phyloP scores from a whole-genome alignment of 2,329 filamentous ascomycete genomes.

The Aspergillus pseudotamarii region DNA sequence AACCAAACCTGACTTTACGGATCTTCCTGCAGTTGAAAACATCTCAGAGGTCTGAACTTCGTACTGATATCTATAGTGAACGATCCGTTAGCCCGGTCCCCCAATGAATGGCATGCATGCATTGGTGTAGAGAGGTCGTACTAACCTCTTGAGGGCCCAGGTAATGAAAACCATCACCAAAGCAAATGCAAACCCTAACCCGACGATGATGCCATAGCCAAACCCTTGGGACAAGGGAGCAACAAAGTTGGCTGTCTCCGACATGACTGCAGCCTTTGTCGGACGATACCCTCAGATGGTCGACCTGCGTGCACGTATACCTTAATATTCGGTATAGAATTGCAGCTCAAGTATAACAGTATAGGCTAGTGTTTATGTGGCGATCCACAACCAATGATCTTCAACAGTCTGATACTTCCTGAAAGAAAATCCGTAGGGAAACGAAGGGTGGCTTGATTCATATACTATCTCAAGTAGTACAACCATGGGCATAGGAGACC shows the following conservation, averaged over 20 bases:
- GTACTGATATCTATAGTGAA: slow-evolving; percentile 59
- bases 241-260: slow-evolving; percentile 30
- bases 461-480: not conserved
- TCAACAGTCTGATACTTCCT: not conserved
- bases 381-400: too few relatives aligned
- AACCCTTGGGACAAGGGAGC: slow-evolving; percentile 58
- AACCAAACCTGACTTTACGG: slow-evolving; percentile 85
- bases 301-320: not conserved
- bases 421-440: not conserved
- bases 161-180: slow-evolving; percentile 76
- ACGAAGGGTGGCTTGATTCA: not conserved
- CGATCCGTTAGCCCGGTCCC: not conserved
- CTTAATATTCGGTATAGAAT: not conserved
- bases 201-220: slow-evolving; percentile 78
- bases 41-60: slow-evolving; percentile 86
- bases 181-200: slow-evolving; percentile 73
- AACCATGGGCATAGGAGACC: slow-evolving; percentile 1
- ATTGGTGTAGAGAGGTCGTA: not conserved
- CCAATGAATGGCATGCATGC: not conserved
- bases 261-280: slow-evolving; percentile 21
- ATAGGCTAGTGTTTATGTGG: not conserved
- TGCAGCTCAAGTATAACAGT: not conserved
- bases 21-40: slow-evolving; percentile 86
- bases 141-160: slow-evolving; percentile 65
- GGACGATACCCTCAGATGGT: not conserved